A percentile compares a stretch with the other conserved stretches of the same genome.
Conservation (phyloP, 345 rosid species). For the Isatis tinctoria region DNA sequence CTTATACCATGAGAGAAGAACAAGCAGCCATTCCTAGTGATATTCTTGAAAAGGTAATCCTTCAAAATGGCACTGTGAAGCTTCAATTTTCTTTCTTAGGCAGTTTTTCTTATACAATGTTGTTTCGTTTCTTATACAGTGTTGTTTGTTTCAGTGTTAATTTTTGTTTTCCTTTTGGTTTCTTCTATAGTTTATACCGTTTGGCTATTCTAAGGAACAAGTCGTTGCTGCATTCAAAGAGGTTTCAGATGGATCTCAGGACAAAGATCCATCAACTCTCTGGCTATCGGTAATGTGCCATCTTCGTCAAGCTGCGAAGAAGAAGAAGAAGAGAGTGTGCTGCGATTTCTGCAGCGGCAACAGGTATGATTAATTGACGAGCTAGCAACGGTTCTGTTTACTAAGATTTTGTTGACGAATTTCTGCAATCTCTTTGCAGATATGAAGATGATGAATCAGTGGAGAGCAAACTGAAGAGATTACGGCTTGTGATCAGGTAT, state of each 20-base stretch:
- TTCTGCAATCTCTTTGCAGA: too few species aligned
- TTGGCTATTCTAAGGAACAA: constrained; percentile 67
- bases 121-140: neutral
- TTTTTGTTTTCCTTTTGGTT: constrained; percentile 10
- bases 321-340: too few species aligned
- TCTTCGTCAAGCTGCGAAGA: constrained; percentile 75
- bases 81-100: neutral
- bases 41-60: constrained; percentile 28
- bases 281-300: constrained; percentile 63
- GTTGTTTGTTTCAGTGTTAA: neutral
- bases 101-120: neutral
- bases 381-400: too few species aligned
- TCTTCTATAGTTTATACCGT: constrained; percentile 40
- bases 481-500: too few species aligned
- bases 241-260: constrained; percentile 52
- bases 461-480: too few species aligned
- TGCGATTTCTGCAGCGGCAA: too few species aligned
- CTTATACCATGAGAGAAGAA: constrained; percentile 15
- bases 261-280: constrained; percentile 53
- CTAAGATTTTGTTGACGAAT: too few species aligned
- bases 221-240: constrained; percentile 51
- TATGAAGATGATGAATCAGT: too few species aligned
- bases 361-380: too few species aligned
- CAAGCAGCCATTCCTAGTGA: constrained; percentile 26
- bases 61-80: neutral